Base-by-base conservation (phyloP, 2,329 filamentous ascomycete species). In the Ophiostoma australiae region DNA sequence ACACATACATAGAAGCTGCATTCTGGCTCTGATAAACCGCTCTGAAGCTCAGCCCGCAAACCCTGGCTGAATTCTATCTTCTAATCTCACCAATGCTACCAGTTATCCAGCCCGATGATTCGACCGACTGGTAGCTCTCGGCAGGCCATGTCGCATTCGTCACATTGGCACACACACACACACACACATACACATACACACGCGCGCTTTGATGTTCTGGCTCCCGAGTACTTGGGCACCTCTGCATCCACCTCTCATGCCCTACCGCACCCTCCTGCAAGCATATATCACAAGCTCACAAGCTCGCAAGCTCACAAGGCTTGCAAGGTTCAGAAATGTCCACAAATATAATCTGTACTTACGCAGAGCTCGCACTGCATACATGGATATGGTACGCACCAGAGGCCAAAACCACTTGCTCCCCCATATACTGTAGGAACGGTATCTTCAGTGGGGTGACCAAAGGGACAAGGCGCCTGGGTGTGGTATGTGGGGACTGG, bases 401-500 rank as follows among this genome's bases (percentile, higher is more conserved):
- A 23, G 13, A 63, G 27, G 15, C 3, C 23, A 17, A 33, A 33
- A 11, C 27, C 17, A 13, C 33, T 13, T 33, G 27, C 27, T 27
- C 58, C 27, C 27, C 27, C 27, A 31, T 61, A 61, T n/a, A 31
- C 27, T 31, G 27, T 31, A 61, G 55, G n/a, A 61, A 61, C 27
- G 55, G n/a, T 27, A 15, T 58, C 52, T 58, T 58, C n/a, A 15
- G 52, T 63, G 58, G 58, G 11, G 58, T 31, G 58, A 63, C 1
- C 15, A 63, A 13, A 63, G 58, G 15, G 27, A 63, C 11, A 17
- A 63, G 27, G 58, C 15, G 58, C 58, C 44, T 48, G 44, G 17
- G 55, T 33, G 55, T 61, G 27, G 33, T 23, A n/a, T 66, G 61
- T 66, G 61, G 61, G 10, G 61, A 66, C 61, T 31, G n/a, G 27